Base-by-base conservation (phyloP, 768 basidiomycete genomes). In the Grammothele lineata region DNA sequence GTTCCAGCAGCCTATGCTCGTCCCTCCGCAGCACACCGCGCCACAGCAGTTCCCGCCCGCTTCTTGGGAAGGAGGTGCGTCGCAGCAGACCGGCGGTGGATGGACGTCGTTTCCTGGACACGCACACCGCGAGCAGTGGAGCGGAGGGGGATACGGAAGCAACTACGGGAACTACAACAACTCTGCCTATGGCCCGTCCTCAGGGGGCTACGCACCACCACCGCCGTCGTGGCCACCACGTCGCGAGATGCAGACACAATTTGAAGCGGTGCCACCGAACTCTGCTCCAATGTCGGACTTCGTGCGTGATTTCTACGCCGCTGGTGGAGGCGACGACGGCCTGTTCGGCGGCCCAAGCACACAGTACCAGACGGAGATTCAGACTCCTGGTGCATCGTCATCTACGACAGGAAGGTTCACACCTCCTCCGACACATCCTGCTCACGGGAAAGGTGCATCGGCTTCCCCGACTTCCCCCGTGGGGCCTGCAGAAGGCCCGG, bases 221-320 rank as follows among this genome's bases (percentile, higher is more conserved):
- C 42, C 37, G 35, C 24, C 40, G 26, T 65, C 63, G 58, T 48
- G 59, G 3, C 50, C 55, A n/a, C 22, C 12, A 12, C 24, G 21
- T 22, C 22, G 49, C 30, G 21, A 19, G 43, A 18, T 7, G n/a
- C n/a, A n/a, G n/a, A 30, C 27, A 30, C 27, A 14, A 7, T 14
- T 30, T 14, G 14, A 30, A 14, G 27, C 27, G 8, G 8, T 7
- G 27, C 27, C 7, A 14, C 27, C 27, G 27, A 30, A 7, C 14
- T 30, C 27, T 7, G 27, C 41, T 62, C 50, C 45, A 17, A 19
- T 63, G n/a, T 81, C 81, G 0, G 80, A 80, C 12, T 83, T 83
- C 57, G 74, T 77, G n/a, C 65, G 73, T n/a, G 80, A 83, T 30
- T 83, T 83, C 53, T 81, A 83, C 51, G 68, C 75, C 0, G 74